phyloP scores from a whole-genome alignment of 768 basidiomycete species.

The Kwoniella sp. region DNA sequence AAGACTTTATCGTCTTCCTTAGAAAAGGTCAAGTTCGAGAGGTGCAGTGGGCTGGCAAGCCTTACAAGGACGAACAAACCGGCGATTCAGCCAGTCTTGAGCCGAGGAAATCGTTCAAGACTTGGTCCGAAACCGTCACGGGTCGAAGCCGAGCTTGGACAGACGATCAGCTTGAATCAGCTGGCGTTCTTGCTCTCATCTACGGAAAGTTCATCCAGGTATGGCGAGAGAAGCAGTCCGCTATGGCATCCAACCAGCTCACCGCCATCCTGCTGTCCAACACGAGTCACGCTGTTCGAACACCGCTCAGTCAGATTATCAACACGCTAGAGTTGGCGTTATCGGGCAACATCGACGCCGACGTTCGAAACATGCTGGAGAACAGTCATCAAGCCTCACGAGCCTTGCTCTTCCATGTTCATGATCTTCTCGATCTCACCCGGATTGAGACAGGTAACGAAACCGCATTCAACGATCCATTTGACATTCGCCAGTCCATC shows the following conservation, averaged over 20 bases:
- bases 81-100: constrained; percentile 62
- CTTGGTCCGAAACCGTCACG: constrained; percentile 73
- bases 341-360: constrained; percentile 70
- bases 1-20: constrained; percentile 79
- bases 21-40: constrained; percentile 72
- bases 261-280: constrained; percentile 76
- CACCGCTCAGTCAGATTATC: constrained; percentile 67
- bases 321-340: constrained; percentile 82
- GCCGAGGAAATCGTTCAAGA: constrained; percentile 77
- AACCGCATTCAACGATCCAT: constrained; percentile 75
- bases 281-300: constrained; percentile 75
- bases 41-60: constrained; percentile 78
- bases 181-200: constrained; percentile 74
- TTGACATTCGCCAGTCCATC: constrained; percentile 67
- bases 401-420: constrained; percentile 76
- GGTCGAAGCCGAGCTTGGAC: constrained; percentile 74
- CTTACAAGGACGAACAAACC: constrained; percentile 61
- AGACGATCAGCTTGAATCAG: constrained; percentile 80
- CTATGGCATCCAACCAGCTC: constrained; percentile 70
- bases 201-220: constrained; percentile 82
- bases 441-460: constrained; percentile 74
- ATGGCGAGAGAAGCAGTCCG: constrained; percentile 79
- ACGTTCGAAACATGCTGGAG: constrained; percentile 73
- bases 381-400: constrained; percentile 77
- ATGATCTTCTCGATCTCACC: constrained; percentile 78